Evolutionary conservation across 1,139 yeast species (phyloP), one percentile per base, ranked within the genome.

Genomic region (Oligophagozyma castellii): DNA sequence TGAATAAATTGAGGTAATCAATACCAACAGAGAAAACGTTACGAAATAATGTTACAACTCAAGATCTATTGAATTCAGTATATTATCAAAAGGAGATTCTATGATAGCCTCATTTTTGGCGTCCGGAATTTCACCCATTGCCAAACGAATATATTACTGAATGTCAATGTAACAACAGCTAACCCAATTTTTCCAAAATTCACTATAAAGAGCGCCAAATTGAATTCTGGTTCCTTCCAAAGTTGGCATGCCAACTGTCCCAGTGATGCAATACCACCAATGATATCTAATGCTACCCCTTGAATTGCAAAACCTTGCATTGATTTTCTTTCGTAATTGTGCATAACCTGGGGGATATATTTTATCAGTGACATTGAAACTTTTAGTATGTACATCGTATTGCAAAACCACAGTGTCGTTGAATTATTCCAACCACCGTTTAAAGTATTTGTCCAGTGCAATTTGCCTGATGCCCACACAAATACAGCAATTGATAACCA

Each of bases 271-370:
- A 62, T 16, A 7, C 77, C 71, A 5, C 83, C 83, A 2, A 58
- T 37, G 7, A 67, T 42, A 50, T 74, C 83, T 19, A 71, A 48
- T 8, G 53, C 39, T 1, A 66, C 62, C 11, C 73, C 66, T 10
- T 58, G 44, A 28, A 66, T 67, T 4, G 79, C 66, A 44, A 71
- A 70, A 1, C 80, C 81, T 32, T 56, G 53, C 44, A 73, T 67
- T 2, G 77, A 66, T 35, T 59, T 57, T 29, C 80, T 61, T 27
- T 58, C 58, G 34, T 53, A 57, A 40, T 73, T 74, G 43, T 69
- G 67, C 18, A 54, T 39, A 4, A 73, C 63, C 43, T 74, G 83
- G 0, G 83, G 81, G 4, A 74, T 45, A 43, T 73, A 71, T 45
- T 74, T 74, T 34, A 68, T 56, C 16, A 70, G 51, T 32, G 76